These are phyloP conservation scores for Diutina pseudorugosa DNA, from an alignment of 1,139 yeast species.

Conservation along the genomic window DNA sequence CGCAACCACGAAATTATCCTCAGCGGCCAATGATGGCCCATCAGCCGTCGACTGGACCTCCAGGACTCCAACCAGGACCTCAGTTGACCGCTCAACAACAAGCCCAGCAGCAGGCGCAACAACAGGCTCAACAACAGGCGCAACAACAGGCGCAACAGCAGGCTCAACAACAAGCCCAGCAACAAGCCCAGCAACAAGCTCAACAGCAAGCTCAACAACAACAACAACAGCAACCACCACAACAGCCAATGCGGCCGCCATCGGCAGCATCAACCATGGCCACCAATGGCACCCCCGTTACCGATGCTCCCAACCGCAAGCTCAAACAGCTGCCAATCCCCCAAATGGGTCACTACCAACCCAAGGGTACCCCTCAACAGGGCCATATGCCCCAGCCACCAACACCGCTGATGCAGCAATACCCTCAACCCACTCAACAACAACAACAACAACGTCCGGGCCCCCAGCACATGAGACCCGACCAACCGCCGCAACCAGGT, in stretches of 20 bases:
- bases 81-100: constrained; percentile 1
- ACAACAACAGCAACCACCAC: background rate
- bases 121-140: constrained; percentile 1
- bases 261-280: background rate
- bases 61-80: background rate
- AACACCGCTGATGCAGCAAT: constrained; percentile 1
- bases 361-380: background rate
- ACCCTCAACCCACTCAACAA: constrained; percentile 1
- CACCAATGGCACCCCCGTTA: background rate
- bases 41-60: constrained; percentile 1
- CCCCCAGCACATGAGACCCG: background rate
- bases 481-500: constrained; percentile 6
- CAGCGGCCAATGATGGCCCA: constrained; percentile 5
- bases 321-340: background rate
- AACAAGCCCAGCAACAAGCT: background rate
- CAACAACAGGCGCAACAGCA: background rate
- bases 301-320: background rate
- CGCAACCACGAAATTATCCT: background rate
- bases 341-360: background rate
- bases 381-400: constrained; percentile 3
- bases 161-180: background rate
- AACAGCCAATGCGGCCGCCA: background rate
- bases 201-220: constrained; percentile 1
- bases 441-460: constrained; percentile 1
- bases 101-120: constrained; percentile 2